Base-by-base conservation (phyloP, 164 flowering plant genomes). In the Vitis riparia region DNA sequence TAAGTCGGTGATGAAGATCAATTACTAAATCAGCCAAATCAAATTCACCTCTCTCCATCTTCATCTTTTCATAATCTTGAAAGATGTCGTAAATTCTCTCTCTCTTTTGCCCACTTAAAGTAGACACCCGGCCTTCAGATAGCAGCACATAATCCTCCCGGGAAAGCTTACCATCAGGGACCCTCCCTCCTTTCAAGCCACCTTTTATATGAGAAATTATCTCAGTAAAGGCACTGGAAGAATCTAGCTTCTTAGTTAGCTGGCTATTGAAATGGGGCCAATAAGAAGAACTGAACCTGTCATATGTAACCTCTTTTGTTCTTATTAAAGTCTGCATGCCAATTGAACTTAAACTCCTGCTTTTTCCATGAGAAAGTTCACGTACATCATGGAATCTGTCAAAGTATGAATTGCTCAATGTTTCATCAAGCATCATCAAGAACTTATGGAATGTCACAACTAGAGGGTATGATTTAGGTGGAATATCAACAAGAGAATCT, bases 161-260 rank as follows among this genome's bases (percentile, higher is more conserved):
- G 52, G 70, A 76, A 4, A 85, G 80, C 68, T 68, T 87, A 30
- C 85, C 80, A 66, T 80, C 83, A 52, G 11, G 30, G 1, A 74
- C 66, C 27, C 58, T 79, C 0, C 77, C 82, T 2, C 71, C 76
- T 61, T 52, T 77, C 49, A 71, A 23, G 0, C 91, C 87, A 44
- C 94, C 97, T 81, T 91, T 93, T 37, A 91, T 87, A 72, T 87
- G 83, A 29, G 94, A 89, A 59, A 88, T 88, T 55, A 93, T 91
- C 76, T 91, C 91, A 15, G 86, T 88, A 53, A 82, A 93, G 13
- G 85, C 97, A 69, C 83, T 74, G 6, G 90, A 89, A 16, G 91
- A 56, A 66, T 91, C 93, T 50, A 91, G 85, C 55, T 68, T 78
- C 72, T 83, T 89, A 2, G 83, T 89, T 12, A 78, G 61, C 52